Conservation (phyloP, 768 basidiomycete genomes). For the Lactifluus echinatus region DNA sequence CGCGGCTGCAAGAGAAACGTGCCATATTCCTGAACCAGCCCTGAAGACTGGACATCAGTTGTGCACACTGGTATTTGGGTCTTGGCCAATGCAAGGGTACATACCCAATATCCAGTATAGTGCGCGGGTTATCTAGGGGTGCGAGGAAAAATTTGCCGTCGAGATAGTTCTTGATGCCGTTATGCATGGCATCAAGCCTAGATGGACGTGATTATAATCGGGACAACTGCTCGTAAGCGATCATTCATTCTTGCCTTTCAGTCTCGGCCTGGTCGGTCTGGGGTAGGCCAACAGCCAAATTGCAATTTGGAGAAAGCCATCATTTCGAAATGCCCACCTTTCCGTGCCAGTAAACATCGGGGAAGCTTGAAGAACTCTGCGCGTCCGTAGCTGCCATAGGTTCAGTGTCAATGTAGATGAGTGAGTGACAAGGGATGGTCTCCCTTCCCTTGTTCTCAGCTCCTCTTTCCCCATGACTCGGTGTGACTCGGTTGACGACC, state of each 20-base stretch:
- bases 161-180: slow-evolving; percentile 20
- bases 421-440: no score
- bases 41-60: background rate
- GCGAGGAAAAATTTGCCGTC: slow-evolving; percentile 16
- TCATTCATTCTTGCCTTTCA: background rate
- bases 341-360: slow-evolving; percentile 3
- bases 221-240: no score
- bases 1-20: background rate
- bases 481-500: no score
- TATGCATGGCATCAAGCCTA: slow-evolving; percentile 24
- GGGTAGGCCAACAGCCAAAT: no score
- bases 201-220: no score
- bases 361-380: background rate
- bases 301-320: background rate
- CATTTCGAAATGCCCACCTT: background rate
- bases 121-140: slow-evolving; percentile 19
- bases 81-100: background rate
- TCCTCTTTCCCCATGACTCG: no score
- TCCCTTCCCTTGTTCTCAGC: no score
- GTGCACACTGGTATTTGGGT: background rate
- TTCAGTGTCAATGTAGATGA: no score
- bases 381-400: background rate
- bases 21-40: slow-evolving; percentile 14
- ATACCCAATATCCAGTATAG: slow-evolving; percentile 24
- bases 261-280: slow-evolving; percentile 5